Evolutionary conservation across 805 yeast species (phyloP), one percentile per base, ranked within the genome.

Genomic region (Wickerhamomyces queroliae): DNA sequence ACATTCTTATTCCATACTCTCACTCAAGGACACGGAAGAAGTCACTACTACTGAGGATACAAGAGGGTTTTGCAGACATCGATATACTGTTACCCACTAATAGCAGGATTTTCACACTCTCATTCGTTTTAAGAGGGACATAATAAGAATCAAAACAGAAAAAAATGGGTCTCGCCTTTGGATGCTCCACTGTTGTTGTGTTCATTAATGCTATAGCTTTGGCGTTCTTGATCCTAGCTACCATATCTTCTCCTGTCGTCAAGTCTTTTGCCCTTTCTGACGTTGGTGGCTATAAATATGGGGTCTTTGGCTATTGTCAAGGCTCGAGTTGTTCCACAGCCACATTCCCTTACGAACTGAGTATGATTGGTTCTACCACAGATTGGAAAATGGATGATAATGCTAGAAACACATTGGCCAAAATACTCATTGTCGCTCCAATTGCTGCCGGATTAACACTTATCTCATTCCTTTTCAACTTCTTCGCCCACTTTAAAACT

Each of bases 231-330:
- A 63, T 84, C 31, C 57, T 84, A 23, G 76, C 82, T 3, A 68
- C 78, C 16, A 66, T 84, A 20, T 70, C 87, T 1, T 69, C 76
- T 10, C 91, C 95, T 0, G 77, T 78, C 2, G 64, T 72, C 8
- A 45, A 59, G 2, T 51, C 67, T 7, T 67, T 84, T 34, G 63
- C 65, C 4, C 48, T 84, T 12, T 80, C 80, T 7, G 55, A 67
- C 25, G 68, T 77, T 25, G 61, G 61, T 17, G 55, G 59, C 31
- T 61, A 63, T 46, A 61, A 65, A 2, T 84, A 71, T 56, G 93
- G 93, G 24, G 72, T 76, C 2, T 73, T 84, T 53, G 93, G 93
- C 3, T 76, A 72, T 54, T 84, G 93, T 53, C 31, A 52, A 4
- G 43, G 48, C 3, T 44, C 52, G 9, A 18, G 44, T 1, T 79